Percentiles rank a stretch among this genome's conserved stretches.
phyloP scores from a whole-genome alignment of 2,329 filamentous ascomycete genomes.

The Coleophoma crateriformis region DNA sequence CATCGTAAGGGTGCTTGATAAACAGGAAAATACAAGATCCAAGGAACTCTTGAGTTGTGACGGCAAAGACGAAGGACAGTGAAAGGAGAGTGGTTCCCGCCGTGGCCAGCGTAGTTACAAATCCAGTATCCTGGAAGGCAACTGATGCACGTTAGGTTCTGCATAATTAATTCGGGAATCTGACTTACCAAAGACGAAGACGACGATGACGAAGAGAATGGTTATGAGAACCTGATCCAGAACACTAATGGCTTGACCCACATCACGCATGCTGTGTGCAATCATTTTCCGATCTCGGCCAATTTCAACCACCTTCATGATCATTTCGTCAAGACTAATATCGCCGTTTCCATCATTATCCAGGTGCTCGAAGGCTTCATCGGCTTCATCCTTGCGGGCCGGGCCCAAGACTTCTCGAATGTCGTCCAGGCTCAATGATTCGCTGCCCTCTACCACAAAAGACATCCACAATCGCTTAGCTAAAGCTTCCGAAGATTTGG shows the following conservation, averaged over 20 bases:
- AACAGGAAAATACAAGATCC: constrained; percentile 98
- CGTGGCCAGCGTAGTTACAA: constrained; percentile 79
- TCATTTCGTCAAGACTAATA: constrained; percentile 92
- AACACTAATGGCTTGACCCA: constrained; percentile 87
- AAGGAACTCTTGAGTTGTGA: constrained; percentile 90
- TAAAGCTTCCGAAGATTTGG: constrained; percentile 79
- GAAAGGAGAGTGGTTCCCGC: constrained; percentile 90
- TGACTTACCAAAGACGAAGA: constrained; percentile 73
- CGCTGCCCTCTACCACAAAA: constrained; percentile 85
- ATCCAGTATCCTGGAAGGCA: constrained; percentile 82
- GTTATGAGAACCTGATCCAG: constrained; percentile 82
- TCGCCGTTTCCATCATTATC: constrained; percentile 90
- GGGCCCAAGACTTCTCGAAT: constrained; percentile 81
- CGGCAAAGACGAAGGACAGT: constrained; percentile 93
- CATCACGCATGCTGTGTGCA: constrained; percentile 91
- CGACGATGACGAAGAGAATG: constrained; percentile 71
- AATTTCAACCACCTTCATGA: constrained; percentile 74
- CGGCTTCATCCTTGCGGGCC: constrained; percentile 68
- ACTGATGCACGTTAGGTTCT: constrained; percentile 39
- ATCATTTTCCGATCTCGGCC: constrained; percentile 85
- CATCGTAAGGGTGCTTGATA: constrained; percentile 96
- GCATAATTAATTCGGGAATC: constrained; percentile 7
- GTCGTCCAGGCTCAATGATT: constrained; percentile 74
- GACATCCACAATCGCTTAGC: constrained; percentile 98
- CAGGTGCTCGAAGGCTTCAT: constrained; percentile 75